A percentile compares a stretch with the other conserved stretches of the same genome.
These are phyloP conservation scores for Cubamyces sp. DNA, from an alignment of 768 basidiomycete species.

Conservation along the genomic window DNA sequence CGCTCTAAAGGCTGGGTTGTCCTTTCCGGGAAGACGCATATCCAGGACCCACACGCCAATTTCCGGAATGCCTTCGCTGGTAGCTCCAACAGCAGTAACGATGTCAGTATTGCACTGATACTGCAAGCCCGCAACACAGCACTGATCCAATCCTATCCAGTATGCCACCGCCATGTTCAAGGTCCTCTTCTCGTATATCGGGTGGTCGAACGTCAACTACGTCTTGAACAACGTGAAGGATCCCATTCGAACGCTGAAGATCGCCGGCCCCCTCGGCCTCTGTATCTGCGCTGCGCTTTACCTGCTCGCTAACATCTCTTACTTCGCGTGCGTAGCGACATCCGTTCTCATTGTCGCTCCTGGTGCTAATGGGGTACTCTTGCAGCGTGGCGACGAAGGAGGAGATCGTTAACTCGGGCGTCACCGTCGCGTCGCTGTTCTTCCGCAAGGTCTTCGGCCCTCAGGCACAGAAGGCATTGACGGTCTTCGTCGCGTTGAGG, in stretches of 20 bases:
- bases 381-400: slow-evolving; percentile 49
- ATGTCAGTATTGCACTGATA: slow-evolving; percentile 42
- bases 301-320: slow-evolving; percentile 59
- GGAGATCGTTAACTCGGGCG: slow-evolving; percentile 51
- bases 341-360: too few species aligned
- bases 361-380: too few species aligned
- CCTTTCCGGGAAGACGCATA: slow-evolving; percentile 56
- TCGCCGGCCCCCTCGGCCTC: slow-evolving; percentile 61
- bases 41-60: slow-evolving; percentile 60
- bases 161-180: slow-evolving; percentile 67
- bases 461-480: slow-evolving; percentile 55
- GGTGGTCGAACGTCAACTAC: slow-evolving; percentile 62
- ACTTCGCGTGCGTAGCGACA: slow-evolving; percentile 50
- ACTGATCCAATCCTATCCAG: too few species aligned
- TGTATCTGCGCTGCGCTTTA: slow-evolving; percentile 57
- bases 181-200: slow-evolving; percentile 50
- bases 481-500: slow-evolving; percentile 62
- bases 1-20: slow-evolving; percentile 55
- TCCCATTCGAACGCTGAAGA: slow-evolving; percentile 63
- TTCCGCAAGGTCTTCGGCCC: slow-evolving; percentile 62
- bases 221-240: slow-evolving; percentile 64
- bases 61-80: slow-evolving; percentile 62
- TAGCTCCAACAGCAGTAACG: slow-evolving; percentile 56
- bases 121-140: too few species aligned
- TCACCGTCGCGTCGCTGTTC: slow-evolving; percentile 62